Percentiles rank a stretch among this genome's conserved stretches.
phyloP scores from a whole-genome alignment of 2,329 filamentous ascomycete species.

The Penicillium occitanis region DNA sequence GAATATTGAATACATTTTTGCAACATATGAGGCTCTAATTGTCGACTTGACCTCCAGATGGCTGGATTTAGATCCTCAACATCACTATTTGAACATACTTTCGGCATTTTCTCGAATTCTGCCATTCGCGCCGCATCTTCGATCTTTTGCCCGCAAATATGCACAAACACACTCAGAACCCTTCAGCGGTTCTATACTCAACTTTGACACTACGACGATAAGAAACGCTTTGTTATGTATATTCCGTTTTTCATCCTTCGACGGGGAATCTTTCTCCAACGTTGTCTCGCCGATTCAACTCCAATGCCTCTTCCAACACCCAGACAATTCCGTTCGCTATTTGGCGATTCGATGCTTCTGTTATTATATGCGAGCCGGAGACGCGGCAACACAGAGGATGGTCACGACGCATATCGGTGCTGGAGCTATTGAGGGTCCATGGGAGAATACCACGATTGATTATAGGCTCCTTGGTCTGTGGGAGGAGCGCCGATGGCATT shows the following conservation, averaged over 20 bases:
- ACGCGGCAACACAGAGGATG: constrained; percentile 72
- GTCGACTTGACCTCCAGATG: constrained; percentile 82
- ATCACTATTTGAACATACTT: constrained; percentile 51
- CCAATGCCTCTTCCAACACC: constrained; percentile 64
- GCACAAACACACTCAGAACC: constrained; percentile 35
- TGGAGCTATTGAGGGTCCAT: constrained; percentile 64
- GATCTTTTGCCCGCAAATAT: constrained; percentile 65
- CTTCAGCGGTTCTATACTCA: constrained; percentile 32
- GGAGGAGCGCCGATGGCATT: constrained; percentile 59
- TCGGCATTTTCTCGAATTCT: constrained; percentile 76
- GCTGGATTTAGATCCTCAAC: constrained; percentile 49
- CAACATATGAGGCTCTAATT: constrained; percentile 71
- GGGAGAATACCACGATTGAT: constrained; percentile 75
- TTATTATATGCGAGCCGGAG: constrained; percentile 74
- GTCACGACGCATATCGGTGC: constrained; percentile 64
- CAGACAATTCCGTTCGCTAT: constrained; percentile 66
- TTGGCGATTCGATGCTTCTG: constrained; percentile 80
- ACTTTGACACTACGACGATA: constrained; percentile 41
- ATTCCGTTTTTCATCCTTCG: constrained; percentile 77
- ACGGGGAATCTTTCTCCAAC: constrained; percentile 65
- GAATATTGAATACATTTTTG: constrained; percentile 71
- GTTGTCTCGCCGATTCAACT: constrained; percentile 67
- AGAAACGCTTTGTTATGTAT: constrained; percentile 61
- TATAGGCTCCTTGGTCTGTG: constrained; percentile 70
- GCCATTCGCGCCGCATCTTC: constrained; percentile 77